Percentiles rank a stretch among this genome's conserved stretches.
Evolutionary conservation across 129 eudicot species (phyloP).

Genomic region (Mikania micrantha): DNA sequence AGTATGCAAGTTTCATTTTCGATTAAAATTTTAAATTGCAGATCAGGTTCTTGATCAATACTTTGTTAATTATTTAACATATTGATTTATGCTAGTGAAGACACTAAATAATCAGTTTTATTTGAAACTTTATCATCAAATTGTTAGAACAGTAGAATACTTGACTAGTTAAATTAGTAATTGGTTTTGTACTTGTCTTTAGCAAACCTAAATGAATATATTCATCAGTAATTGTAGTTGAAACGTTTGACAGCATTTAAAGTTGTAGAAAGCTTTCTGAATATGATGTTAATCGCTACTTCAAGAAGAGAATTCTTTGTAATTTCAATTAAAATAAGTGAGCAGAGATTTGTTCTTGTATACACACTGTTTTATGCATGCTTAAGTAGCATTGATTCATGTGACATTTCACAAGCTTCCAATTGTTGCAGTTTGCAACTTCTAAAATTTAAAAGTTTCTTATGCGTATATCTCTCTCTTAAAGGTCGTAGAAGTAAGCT

Average conservation of each 20-base stretch:
- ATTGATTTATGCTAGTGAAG: too few relatives aligned
- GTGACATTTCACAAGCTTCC: not conserved
- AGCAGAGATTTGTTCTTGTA: not conserved
- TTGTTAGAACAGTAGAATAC: not conserved
- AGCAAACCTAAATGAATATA: not conserved
- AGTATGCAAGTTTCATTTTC: not conserved
- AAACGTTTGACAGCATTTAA: not conserved
- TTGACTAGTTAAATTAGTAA: not conserved
- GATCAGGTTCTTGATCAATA: constrained; percentile 5
- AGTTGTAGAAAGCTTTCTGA: not conserved
- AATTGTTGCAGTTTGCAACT: constrained; percentile 5
- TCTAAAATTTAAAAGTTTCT: not conserved
- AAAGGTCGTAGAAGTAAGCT: constrained; percentile 92
- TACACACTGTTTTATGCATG: not conserved
- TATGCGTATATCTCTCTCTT: constrained; percentile 13
- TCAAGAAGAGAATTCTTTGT: not conserved
- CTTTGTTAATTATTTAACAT: too few relatives aligned
- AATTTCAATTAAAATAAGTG: not conserved
- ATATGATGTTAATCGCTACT: too few relatives aligned
- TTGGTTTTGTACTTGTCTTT: too few relatives aligned
- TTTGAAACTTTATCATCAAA: not conserved
- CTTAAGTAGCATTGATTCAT: not conserved
- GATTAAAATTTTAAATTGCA: not conserved
- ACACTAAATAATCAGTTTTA: not conserved
- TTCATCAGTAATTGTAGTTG: not conserved